A percentile compares a stretch with the other conserved stretches of the same genome.
Conservation (phyloP, 2,329 filamentous ascomycete genomes). For the Pestalotiopsis sp. region DNA sequence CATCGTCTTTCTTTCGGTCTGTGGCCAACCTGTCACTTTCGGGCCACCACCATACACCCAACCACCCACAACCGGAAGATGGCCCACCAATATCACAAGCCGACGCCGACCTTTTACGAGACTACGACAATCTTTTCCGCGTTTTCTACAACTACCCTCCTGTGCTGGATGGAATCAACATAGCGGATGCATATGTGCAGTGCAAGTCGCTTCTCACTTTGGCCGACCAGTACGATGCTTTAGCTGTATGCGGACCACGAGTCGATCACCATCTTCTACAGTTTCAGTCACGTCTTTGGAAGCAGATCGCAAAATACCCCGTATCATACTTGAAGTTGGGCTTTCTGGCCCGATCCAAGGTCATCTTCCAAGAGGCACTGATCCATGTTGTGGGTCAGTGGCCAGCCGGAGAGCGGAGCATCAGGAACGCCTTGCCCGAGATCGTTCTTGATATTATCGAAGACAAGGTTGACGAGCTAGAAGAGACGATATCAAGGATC, state of each 20-base stretch:
- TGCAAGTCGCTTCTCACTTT: conserved; percentile 87
- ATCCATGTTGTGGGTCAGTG: conserved; percentile 95
- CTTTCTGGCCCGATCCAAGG: conserved; percentile 79
- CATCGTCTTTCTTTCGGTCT: conserved; percentile 76
- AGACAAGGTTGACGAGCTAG: conserved; percentile 91
- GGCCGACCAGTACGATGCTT: conserved; percentile 93
- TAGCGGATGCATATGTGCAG: conserved; percentile 89
- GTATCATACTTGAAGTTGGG: conserved; percentile 89
- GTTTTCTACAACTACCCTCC: conserved; percentile 95
- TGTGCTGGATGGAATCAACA: conserved; percentile 79
- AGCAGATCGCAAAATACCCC: conserved; percentile 95
- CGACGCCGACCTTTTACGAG: conserved; percentile 77
- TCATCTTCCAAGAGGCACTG: conserved; percentile 84
- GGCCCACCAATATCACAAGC: conserved; percentile 53
- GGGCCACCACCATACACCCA: conserved; percentile 39
- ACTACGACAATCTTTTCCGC: conserved; percentile 95
- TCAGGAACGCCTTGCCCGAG: conserved; percentile 74
- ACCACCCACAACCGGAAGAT: conserved; percentile 22
- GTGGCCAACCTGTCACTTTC: conserved; percentile 74
- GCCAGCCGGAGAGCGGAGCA: conserved; percentile 78
- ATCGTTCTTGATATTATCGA: conserved; percentile 86
- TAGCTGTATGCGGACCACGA: conserved; percentile 83
- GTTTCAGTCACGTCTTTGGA: conserved; percentile 89
- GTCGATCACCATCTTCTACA: conserved; percentile 93
- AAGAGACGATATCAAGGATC: conserved; percentile 77